Evolutionary conservation across 1,284 basidiomycete genomes (phyloP), one percentile per base, ranked within the genome.

Genomic region (Taiwanofungus camphoratus): DNA sequence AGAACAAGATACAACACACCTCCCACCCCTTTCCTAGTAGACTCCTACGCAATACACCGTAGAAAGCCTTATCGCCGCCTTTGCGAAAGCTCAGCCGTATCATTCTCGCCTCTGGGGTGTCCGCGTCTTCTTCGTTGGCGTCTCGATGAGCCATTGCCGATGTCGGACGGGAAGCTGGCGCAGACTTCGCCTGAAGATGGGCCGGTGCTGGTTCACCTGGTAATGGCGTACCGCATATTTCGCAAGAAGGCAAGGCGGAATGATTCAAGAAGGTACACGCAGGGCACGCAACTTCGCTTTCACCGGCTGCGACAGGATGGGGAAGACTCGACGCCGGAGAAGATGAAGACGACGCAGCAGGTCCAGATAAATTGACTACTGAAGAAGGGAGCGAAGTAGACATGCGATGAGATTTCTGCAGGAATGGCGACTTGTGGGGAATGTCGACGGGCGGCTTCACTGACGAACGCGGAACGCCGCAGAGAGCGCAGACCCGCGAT

Each of bases 231-330:
- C 75, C 77, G 59, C 95, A 99, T 13, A 99, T 88, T 65, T 98
- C 95, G 66, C 95, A 99, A 8, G 68, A 64, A 1, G 64, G 61
- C 53, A 94, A 69, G 1, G 79, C 84, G 0, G 82, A 79, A 52
- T 90, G 84, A 62, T 99, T 99, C 22, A 93, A 69, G 58, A 95
- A 99, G 1, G 95, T 98, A 58, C 95, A 99, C 1, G 82, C 82
- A 1, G 83, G 74, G 64, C 95, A 99, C 9, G 86, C 65, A 26
- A 87, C 68, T 39, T 63, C 63, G 23, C 46, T 27, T 20, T 41
- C 13, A 12, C 39, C n/a, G 3, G 22, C 31, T 18, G 31, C 9
- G 18, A 27, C 40, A 11, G 31, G 34, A 22, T 22, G n/a, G 26
- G 29, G 43, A 54, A 52, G 37, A 51, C 46, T 47, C 12, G 41